Evolutionary conservation across 176 grass and related monocot species (phyloP).

Genomic region (Saccharum spontaneum): DNA sequence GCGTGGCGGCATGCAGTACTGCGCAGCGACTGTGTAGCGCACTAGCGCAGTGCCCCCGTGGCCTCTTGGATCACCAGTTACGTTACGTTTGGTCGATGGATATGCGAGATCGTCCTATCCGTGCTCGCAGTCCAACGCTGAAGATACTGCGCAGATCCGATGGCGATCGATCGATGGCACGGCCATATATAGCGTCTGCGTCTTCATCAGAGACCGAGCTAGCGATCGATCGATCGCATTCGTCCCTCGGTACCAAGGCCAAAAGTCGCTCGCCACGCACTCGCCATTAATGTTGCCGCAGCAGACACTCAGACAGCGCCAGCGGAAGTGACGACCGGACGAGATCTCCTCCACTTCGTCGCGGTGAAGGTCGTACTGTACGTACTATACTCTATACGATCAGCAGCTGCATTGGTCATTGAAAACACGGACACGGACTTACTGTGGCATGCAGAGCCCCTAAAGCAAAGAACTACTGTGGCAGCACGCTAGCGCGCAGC

Average conservation of each 20-base stretch:
- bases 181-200: neutral
- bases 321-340: neutral
- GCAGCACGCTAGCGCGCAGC: too few relatives aligned
- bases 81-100: neutral
- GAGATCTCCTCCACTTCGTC: neutral
- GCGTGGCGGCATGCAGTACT: too few relatives aligned
- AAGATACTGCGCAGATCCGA: constrained; percentile 19
- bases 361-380: neutral
- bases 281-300: constrained; percentile 5
- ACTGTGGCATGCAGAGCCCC: too few relatives aligned
- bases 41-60: too few relatives aligned
- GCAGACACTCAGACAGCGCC: neutral
- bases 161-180: constrained; percentile 22
- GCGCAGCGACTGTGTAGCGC: too few relatives aligned
- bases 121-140: neutral
- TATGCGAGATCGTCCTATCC: neutral
- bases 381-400: too few relatives aligned
- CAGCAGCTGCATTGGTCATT: too few relatives aligned
- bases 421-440: too few relatives aligned
- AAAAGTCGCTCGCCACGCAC: neutral
- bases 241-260: neutral
- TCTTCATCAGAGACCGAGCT: neutral
- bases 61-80: neutral
- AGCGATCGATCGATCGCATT: neutral
- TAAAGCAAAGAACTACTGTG: too few relatives aligned